These are phyloP conservation scores for Trebouxiophyceae sp. DNA, from an alignment of 163 green algal genomes.

Conservation along the genomic window DNA sequence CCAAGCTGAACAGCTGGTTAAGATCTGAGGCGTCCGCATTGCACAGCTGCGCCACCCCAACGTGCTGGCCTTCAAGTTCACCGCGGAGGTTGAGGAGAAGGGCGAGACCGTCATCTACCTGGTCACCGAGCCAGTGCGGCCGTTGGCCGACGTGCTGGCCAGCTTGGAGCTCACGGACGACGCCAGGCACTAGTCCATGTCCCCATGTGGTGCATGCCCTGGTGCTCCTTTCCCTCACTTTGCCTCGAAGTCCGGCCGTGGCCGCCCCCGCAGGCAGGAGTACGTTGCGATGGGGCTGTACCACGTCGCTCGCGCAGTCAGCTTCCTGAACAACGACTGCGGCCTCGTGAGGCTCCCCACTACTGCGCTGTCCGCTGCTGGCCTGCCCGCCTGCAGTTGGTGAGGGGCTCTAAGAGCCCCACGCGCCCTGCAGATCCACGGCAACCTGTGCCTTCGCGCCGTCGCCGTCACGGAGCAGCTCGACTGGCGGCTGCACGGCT, in stretches of 20 bases:
- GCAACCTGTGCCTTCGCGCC: slow-evolving; percentile 75
- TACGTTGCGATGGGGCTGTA: slow-evolving; percentile 89
- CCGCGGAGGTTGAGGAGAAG: slow-evolving; percentile 74
- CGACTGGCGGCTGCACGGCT: slow-evolving; percentile 92
- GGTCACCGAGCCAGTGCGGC: slow-evolving; percentile 85
- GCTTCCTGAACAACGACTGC: slow-evolving; percentile 96
- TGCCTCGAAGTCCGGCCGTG: no score
- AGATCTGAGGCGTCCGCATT: background rate
- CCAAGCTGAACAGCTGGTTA: background rate
- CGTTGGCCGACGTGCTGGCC: slow-evolving; percentile 65
- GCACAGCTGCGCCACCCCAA: slow-evolving; percentile 88
- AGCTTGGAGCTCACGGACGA: slow-evolving; percentile 56
- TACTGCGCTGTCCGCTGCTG: background rate
- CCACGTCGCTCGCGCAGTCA: slow-evolving; percentile 80
- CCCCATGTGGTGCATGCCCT: no score
- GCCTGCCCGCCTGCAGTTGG: background rate
- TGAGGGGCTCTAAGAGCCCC: no score
- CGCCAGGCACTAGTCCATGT: no score
- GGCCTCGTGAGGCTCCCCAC: slow-evolving; percentile 62
- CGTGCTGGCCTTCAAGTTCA: slow-evolving; percentile 86
- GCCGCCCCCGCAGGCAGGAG: slow-evolving; percentile 58
- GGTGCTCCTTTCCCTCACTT: no score
- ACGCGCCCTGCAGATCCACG: slow-evolving; percentile 67
- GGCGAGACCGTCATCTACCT: slow-evolving; percentile 77
- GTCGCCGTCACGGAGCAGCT: slow-evolving; percentile 86